Conservation (phyloP, 140 eudicot species). For the Bidens hawaiensis region DNA sequence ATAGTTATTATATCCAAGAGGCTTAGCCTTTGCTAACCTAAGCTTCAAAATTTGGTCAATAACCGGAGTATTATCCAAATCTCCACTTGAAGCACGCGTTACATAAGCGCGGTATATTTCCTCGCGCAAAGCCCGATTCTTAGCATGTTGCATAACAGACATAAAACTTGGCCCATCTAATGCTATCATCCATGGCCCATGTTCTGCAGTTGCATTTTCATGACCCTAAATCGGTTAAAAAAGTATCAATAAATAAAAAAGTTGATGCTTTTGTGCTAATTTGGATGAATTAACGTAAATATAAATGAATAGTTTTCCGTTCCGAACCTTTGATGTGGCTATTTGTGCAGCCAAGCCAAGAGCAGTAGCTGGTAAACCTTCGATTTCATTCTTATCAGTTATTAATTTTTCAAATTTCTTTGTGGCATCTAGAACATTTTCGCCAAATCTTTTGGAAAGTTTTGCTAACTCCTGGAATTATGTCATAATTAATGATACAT, state of each 20-base stretch:
- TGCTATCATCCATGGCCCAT: conserved; percentile 88
- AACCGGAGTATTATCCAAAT: conserved; percentile 73
- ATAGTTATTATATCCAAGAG: conserved; percentile 84
- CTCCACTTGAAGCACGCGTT: conserved; percentile 86
- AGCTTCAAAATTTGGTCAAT: conserved; percentile 79
- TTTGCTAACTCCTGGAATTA: conserved; percentile 63
- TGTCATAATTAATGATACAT: too few relatives aligned
- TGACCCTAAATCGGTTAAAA: conserved; percentile 50
- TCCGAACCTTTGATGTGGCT: conserved; percentile 61
- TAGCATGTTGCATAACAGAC: conserved; percentile 88
- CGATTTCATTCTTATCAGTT: conserved; percentile 65
- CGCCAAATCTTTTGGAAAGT: conserved; percentile 67
- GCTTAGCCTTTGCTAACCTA: conserved; percentile 84
- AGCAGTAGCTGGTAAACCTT: conserved; percentile 79
- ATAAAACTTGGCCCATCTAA: conserved; percentile 83
- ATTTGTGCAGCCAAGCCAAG: conserved; percentile 79
- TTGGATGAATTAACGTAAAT: background rate
- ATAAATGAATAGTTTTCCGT: background rate
- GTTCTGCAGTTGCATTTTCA: conserved; percentile 83
- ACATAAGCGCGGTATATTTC: conserved; percentile 81
- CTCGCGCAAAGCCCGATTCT: conserved; percentile 75
- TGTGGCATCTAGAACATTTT: conserved; percentile 79
- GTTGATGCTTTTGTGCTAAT: background rate
- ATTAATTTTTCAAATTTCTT: conserved; percentile 74
- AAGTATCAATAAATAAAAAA: background rate